Conservation (phyloP, 2,329 filamentous ascomycete species). For the Fusarium austroafricanum region DNA sequence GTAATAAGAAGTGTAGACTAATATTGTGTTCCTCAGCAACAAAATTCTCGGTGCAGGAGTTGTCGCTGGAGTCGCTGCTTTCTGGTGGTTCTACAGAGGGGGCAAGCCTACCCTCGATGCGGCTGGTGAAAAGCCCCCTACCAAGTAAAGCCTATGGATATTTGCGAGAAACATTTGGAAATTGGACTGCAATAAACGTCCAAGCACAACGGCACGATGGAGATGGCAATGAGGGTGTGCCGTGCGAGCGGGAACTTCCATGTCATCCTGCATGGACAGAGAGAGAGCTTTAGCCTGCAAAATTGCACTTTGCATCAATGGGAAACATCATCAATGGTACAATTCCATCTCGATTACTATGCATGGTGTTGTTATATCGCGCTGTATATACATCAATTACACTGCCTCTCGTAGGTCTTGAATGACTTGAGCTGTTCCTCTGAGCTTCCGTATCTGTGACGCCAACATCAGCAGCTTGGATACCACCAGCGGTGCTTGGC, state of each 20-base stretch:
- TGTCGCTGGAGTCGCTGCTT: constrained; percentile 19
- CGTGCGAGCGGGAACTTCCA: not conserved
- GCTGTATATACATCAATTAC: not conserved
- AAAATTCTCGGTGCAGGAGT: constrained; percentile 32
- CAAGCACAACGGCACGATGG: not conserved
- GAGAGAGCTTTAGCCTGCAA: constrained; percentile 1
- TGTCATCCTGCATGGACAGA: not conserved
- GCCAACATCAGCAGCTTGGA: too few species aligned
- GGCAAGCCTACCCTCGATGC: constrained; percentile 29
- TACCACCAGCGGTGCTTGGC: not conserved
- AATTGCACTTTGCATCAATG: not conserved
- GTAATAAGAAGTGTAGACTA: not conserved
- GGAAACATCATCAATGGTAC: not conserved
- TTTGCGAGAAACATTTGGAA: not conserved
- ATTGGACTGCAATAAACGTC: too few species aligned
- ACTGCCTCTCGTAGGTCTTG: not conserved
- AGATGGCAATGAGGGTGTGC: not conserved
- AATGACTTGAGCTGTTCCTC: not conserved
- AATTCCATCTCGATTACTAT: not conserved
- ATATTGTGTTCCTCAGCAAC: constrained; percentile 18
- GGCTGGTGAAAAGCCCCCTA: constrained; percentile 20
- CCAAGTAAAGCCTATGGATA: constrained; percentile 22
- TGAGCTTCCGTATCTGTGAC: not conserved
- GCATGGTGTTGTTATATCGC: not conserved
- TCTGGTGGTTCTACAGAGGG: constrained; percentile 36